Conservation (phyloP, 106 monocot species). For the Dioscorea dumetorum region DNA sequence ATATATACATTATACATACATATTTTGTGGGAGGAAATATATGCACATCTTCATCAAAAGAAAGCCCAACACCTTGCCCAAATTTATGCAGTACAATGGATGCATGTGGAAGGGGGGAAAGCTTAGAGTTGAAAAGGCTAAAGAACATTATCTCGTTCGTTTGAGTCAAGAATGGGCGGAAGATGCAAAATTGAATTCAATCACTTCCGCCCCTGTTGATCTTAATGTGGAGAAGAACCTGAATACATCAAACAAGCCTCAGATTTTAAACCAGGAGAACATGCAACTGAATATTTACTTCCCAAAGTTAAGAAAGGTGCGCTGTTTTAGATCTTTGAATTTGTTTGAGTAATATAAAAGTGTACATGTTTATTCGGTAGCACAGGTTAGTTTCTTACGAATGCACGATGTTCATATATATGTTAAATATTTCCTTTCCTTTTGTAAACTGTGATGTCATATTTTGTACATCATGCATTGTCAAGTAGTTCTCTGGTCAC, state of each 20-base stretch:
- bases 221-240: slow-evolving; percentile 12
- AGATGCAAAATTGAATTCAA: slow-evolving; percentile 21
- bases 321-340: neutral
- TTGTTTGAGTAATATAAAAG: no score
- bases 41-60: neutral
- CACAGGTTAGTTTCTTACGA: no score
- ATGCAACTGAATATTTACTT: slow-evolving; percentile 60
- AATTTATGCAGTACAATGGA: slow-evolving; percentile 79
- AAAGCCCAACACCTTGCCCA: neutral
- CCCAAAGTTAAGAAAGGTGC: slow-evolving; percentile 85
- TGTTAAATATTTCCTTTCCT: no score
- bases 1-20: no score
- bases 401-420: no score
- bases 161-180: slow-evolving; percentile 84
- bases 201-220: slow-evolving; percentile 2
- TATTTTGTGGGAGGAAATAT: neutral
- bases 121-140: slow-evolving; percentile 81
- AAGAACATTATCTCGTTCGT: slow-evolving; percentile 79
- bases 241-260: slow-evolving; percentile 6
- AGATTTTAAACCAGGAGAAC: slow-evolving; percentile 20
- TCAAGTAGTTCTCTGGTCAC: no score
- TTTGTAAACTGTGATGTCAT: no score
- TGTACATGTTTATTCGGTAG: no score
- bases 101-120: slow-evolving; percentile 91
- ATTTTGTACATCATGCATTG: no score